Evolutionary conservation across 2,329 filamentous ascomycete genomes (phyloP), one percentile per base, ranked within the genome.

Genomic region (Trichoderma asperellum): DNA sequence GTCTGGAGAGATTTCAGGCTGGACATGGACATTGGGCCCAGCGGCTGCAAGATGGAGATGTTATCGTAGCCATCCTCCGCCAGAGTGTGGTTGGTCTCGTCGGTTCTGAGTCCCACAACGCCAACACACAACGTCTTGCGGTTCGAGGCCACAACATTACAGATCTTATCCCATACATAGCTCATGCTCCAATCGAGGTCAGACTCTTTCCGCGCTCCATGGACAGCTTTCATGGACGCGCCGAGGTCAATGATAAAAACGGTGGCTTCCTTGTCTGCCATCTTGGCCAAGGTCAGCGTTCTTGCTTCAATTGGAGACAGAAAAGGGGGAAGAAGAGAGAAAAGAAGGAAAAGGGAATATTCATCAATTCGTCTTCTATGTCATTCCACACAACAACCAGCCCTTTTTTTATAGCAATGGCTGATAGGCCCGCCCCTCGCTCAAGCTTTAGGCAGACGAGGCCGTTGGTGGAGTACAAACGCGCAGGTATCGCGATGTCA

Each of bases 191-290:
- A 99, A 71, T 97, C 93, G 21, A 99, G 87, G 78, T 98, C 92
- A 3, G 91, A 91, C 78, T 95, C 88, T 24, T 83, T 78, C 73
- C 96, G 89, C 32, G 91, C 93, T 81, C 88, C 85, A 74, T 89
- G 87, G 74, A 84, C 86, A 77, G 91, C 84, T 69, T 86, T 91
- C 92, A 97, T 97, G n/a, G 94, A 92, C 76, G 83, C 84, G 69
- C 94, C 94, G 29, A 97, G 84, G 81, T 99, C 96, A 71, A 99
- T 82, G 74, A 99, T 91, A 79, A 96, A 99, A 55, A 98, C 88
- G 0, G 91, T 96, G 10, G 94, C 93, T 83, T 98, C 93, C 79
- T 99, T 99, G 72, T 92, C 90, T 12, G 94, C 91, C 95, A 98
- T 98, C 68, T 40, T 27, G 18, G 16, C 53, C 21, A 7, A 37